Base-by-base conservation (phyloP, 176 grass and related monocot genomes). In the Avena sativa region DNA sequence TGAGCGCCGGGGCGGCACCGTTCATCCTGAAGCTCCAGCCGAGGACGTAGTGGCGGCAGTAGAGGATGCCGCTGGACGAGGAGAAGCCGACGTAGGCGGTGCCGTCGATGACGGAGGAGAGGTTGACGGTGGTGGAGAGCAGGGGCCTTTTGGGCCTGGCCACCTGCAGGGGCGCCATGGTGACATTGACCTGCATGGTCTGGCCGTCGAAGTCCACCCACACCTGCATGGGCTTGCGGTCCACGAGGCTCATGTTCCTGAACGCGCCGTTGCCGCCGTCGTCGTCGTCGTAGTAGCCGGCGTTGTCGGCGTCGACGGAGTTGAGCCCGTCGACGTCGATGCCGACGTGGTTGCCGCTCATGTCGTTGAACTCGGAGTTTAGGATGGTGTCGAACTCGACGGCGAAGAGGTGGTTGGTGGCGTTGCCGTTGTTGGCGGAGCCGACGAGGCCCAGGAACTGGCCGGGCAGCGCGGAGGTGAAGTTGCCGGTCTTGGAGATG, bases 301-400 rank as follows among this genome's bases (percentile, higher is more conserved):
- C 90, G 89, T 89, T 86, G 84, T 89, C 85, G 62, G 92, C 86
- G 86, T 74, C 83, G 43, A 92, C 59, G 55, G 92, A 94, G 49
- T 76, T 44, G 85, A 97, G 86, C 0, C 92, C 91, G 80, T 97
- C 36, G 12, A 97, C 88, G 82, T 97, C 89, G 86, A 97, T 47
- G 26, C 94, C 94, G 72, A 97, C 94, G 76, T 97, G 94, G 92
- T 97, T 97, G 78, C 85, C 86, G 87, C 81, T 94, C 86, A 94
- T 94, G 86, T 97, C 94, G 83, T 70, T 43, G 80, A 94, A 97
- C 80, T 92, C 92, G 2, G 93, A 90, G 84, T 97, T 91, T 67
- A 87, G 92, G 75, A 97, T 91, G 23, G 94, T 97, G 92, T 97
- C 94, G 79, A 97, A 94, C 90, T 97, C 94, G 5, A 97, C 90